These are phyloP conservation scores for Clarireedia monteithiana DNA, from an alignment of 2,329 filamentous ascomycete species.

Conservation along the genomic window DNA sequence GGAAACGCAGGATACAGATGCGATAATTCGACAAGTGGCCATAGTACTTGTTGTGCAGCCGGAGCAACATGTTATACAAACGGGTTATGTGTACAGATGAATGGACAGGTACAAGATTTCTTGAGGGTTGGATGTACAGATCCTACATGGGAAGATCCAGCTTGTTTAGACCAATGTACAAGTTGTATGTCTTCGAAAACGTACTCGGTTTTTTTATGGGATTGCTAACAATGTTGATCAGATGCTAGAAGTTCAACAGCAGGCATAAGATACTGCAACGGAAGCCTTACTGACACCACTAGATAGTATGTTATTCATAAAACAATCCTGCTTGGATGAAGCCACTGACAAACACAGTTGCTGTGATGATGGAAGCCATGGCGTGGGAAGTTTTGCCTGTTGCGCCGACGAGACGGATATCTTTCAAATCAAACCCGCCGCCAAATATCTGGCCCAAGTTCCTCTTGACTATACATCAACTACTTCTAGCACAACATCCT, in stretches of 20 bases:
- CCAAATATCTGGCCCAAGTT: neutral
- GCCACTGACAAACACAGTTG: neutral
- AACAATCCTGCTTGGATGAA: neutral
- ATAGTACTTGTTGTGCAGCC: conserved; percentile 15
- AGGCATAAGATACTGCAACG: conserved; percentile 18
- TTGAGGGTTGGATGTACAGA: conserved; percentile 23
- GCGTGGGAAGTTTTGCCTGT: conserved; percentile 6
- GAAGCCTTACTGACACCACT: conserved; percentile 16
- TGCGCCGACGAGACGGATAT: neutral
- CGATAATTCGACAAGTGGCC: conserved; percentile 18
- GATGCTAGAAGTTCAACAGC: conserved; percentile 15
- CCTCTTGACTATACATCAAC: neutral
- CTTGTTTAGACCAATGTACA: conserved; percentile 17
- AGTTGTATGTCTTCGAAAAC: conserved; percentile 12
- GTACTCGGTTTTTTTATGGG: neutral
- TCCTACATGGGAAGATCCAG: conserved; percentile 18
- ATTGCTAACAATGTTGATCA: neutral
- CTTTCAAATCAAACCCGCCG: neutral
- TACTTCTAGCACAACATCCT: neutral
- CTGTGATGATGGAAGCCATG: conserved; percentile 1
- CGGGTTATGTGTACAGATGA: conserved; percentile 17
- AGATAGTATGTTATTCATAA: conserved; percentile 11
- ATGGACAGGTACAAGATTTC: conserved; percentile 16
- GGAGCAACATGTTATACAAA: conserved; percentile 21
- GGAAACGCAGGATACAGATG: conserved; percentile 13